These are phyloP conservation scores for Daldinia loculata DNA, from an alignment of 495 filamentous ascomycete genomes.

Conservation along the genomic window DNA sequence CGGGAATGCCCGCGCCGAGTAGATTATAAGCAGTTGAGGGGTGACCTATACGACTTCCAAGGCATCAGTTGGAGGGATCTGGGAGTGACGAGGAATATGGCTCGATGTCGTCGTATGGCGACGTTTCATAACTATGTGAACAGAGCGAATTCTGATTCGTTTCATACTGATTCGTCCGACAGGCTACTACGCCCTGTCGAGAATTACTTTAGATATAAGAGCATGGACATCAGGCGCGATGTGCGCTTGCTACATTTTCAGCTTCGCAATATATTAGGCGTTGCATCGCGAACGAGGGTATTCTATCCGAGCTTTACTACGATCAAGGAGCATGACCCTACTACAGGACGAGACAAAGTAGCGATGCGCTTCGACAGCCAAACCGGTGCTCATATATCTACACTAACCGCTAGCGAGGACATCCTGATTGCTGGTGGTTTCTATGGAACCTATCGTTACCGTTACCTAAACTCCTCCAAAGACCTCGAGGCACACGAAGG, in stretches of 20 bases:
- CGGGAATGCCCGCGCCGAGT: conserved; percentile 36
- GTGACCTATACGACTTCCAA: conserved; percentile 75
- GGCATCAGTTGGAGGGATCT: conserved; percentile 78
- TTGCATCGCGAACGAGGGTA: conserved; percentile 74
- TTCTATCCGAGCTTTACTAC: conserved; percentile 75
- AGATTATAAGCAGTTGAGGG: conserved; percentile 58
- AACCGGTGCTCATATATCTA: conserved; percentile 67
- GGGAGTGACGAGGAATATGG: conserved; percentile 67
- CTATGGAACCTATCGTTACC: conserved; percentile 79
- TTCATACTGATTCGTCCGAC: conserved; percentile 50
- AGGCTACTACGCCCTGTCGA: conserved; percentile 53
- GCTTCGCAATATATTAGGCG: conserved; percentile 82
- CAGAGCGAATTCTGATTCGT: conserved; percentile 46
- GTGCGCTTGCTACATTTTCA: conserved; percentile 85
- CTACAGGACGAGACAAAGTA: conserved; percentile 53
- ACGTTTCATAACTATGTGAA: conserved; percentile 70
- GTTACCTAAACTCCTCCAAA: conserved; percentile 60
- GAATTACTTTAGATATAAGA: conserved; percentile 73
- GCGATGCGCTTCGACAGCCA: conserved; percentile 71
- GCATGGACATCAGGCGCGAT: conserved; percentile 71
- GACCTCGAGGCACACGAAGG: conserved; percentile 63
- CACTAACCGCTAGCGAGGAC: conserved; percentile 70
- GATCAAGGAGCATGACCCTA: conserved; percentile 65
- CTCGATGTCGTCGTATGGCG: conserved; percentile 63
- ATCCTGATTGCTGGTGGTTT: conserved; percentile 84